phyloP scores from a whole-genome alignment of 2,329 filamentous ascomycete genomes.

The Gnomoniopsis sp. region DNA sequence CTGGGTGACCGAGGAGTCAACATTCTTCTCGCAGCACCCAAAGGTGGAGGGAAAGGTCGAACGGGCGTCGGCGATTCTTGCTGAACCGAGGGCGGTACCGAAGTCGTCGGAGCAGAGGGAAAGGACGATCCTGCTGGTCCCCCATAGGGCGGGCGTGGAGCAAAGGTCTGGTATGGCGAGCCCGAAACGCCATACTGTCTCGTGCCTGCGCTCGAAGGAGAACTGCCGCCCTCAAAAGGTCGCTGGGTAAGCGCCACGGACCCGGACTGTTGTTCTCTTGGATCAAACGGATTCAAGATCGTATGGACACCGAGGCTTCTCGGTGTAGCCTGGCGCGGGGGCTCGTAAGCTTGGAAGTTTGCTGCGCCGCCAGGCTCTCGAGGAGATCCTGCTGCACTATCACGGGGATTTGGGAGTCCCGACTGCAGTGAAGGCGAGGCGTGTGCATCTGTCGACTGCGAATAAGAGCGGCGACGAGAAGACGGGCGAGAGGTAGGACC shows the following conservation, averaged over 20 bases:
- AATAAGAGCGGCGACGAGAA: conserved; percentile 47
- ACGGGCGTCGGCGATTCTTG: conserved; percentile 13
- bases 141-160: conserved; percentile 3
- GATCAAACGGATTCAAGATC: conserved; percentile 41
- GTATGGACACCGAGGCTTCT: conserved; percentile 39
- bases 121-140: conserved; percentile 10
- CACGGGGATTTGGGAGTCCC: conserved; percentile 28
- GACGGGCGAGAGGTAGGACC: conserved; percentile 53
- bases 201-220: conserved; percentile 21
- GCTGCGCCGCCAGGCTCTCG: conserved; percentile 26
- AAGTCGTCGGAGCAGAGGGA: conserved; percentile 10
- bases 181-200: conserved; percentile 22
- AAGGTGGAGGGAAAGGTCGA: conserved; percentile 16
- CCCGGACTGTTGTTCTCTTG: conserved; percentile 22
- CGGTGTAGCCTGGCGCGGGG: conserved; percentile 27
- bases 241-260: conserved; percentile 19
- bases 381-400: conserved; percentile 24
- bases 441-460: conserved; percentile 35
- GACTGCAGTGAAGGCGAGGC: conserved; percentile 28
- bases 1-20: conserved; percentile 58
- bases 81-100: conserved; percentile 16
- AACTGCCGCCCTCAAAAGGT: conserved; percentile 20
- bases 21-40: conserved; percentile 41
- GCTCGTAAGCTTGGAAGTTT: conserved; percentile 28
- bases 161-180: conserved; percentile 20